phyloP scores from a whole-genome alignment of 306 rosid species.

The Vigna mungo region DNA sequence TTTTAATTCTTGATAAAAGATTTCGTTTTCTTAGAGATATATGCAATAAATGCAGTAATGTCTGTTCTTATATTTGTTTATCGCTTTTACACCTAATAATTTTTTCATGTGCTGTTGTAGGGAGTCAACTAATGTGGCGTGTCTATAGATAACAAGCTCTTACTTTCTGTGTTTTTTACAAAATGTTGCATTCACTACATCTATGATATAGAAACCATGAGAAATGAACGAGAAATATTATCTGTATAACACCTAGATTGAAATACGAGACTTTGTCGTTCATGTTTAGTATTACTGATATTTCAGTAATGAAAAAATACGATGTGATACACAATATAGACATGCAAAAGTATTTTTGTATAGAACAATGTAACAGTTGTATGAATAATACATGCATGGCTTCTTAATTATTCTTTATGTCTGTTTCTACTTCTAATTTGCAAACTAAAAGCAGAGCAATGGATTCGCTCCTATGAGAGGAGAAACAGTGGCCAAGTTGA shows the following conservation, averaged over 20 bases:
- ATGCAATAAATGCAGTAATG: slow-evolving; percentile 47
- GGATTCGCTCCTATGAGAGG: slow-evolving; percentile 71
- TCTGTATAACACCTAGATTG: background rate
- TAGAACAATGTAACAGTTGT: background rate
- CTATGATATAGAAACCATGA: slow-evolving; percentile 3
- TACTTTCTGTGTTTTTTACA: background rate
- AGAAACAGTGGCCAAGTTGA: slow-evolving; percentile 94
- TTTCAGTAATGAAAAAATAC: too few species aligned
- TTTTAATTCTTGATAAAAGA: slow-evolving; percentile 34
- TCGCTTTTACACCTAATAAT: slow-evolving; percentile 11
- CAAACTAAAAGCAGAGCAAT: slow-evolving; percentile 51
- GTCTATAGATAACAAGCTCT: slow-evolving; percentile 28
- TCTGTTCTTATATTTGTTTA: slow-evolving; percentile 20
- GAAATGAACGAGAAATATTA: background rate
- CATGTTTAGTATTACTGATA: slow-evolving; percentile 18
- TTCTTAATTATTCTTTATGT: background rate
- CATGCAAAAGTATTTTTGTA: too few species aligned
- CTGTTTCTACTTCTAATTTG: slow-evolving; percentile 16
- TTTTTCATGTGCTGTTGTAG: slow-evolving; percentile 40
- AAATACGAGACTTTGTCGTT: too few species aligned
- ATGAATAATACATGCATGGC: background rate
- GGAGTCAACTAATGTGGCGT: slow-evolving; percentile 92
- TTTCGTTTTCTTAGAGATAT: slow-evolving; percentile 51
- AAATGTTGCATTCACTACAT: slow-evolving; percentile 26
- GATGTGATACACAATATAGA: too few species aligned